Conservation (phyloP, 805 yeast genomes). For the Kuraishia capsulata region DNA sequence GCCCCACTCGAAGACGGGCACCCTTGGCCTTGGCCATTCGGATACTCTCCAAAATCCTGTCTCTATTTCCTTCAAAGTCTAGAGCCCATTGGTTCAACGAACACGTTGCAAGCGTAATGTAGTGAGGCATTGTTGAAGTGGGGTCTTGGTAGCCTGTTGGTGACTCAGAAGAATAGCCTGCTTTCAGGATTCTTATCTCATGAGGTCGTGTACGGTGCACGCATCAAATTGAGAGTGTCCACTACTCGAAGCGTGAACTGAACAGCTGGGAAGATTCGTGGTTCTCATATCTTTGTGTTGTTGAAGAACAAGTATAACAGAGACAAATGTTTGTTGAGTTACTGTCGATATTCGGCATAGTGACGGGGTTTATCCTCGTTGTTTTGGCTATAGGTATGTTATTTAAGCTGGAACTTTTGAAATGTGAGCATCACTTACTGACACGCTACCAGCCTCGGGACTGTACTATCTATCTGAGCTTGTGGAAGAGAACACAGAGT, state of each 20-base stretch:
- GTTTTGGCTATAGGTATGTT: conserved; percentile 38
- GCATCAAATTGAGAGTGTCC: too few species aligned
- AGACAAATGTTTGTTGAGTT: conserved; percentile 52
- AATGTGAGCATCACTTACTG: not conserved
- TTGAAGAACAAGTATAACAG: too few species aligned
- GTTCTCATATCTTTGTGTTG: too few species aligned
- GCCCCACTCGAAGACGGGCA: conserved; percentile 88
- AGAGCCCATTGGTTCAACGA: conserved; percentile 98
- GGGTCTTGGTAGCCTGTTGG: too few species aligned
- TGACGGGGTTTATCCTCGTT: conserved; percentile 51
- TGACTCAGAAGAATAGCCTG: too few species aligned
- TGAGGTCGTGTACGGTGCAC: too few species aligned
- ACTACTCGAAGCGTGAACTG: too few species aligned
- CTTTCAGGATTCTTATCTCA: too few species aligned
- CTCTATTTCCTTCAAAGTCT: conserved; percentile 95
- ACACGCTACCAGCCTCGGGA: conserved; percentile 68
- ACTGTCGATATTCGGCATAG: conserved; percentile 51
- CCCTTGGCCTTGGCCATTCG: conserved; percentile 62
- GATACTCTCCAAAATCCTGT: conserved; percentile 80
- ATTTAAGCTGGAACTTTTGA: not conserved
- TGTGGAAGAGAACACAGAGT: conserved; percentile 88
- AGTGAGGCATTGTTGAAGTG: conserved; percentile 84
- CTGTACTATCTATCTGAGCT: conserved; percentile 84
- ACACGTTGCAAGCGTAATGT: conserved; percentile 87
- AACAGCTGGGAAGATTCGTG: too few species aligned